Evolutionary conservation across 2,329 filamentous ascomycete species (phyloP), one percentile per base, ranked within the genome.

Genomic region (Alternaria viburni): DNA sequence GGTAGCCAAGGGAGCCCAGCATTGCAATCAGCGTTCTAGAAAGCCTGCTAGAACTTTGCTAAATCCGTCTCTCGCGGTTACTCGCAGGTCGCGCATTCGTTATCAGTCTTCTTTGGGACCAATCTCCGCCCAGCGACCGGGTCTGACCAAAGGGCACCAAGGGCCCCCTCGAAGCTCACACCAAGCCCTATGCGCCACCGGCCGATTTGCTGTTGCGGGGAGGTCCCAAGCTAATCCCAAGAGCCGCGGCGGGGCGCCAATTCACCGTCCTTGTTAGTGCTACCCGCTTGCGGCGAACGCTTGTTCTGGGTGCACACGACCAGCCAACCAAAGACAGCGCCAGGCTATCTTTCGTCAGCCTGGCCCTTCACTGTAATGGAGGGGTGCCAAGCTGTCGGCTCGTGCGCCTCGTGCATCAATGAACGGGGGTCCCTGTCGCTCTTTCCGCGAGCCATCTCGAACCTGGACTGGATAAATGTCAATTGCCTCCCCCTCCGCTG

Each of bases 131-230:
- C 65, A 60, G 66, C 61, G 56, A 66, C 68, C 59, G 59, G 56
- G 59, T 52, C 55, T 57, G 54, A 58, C 49, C 54, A 57, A 43
- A 59, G 28, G 28, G 44, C 30, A 51, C 50, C 36, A 43, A 59
- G 46, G 36, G 50, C 47, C 45, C 50, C 36, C 23, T 28, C 23
- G 43, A 19, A n/a, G 58, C 57, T 21, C 49, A 41, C 43, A 41
- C 58, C 51, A 49, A 44, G 59, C 54, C 54, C 54, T 50, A 87
- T 66, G 92, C 89, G 59, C 87, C 84, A 76, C 97, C 94, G 82
- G 62, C 52, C 54, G 63, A 61, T 62, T 57, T 64, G 61, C 65
- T 68, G 36, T 57, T 59, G 57, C 54, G 64, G 66, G 66, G 70
- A 70, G 62, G 65, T 70, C 70, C 69, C 49, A 70, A 69, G 69